Base-by-base conservation (phyloP, 2,329 filamentous ascomycete species). In the Fusarium kyushuense region DNA sequence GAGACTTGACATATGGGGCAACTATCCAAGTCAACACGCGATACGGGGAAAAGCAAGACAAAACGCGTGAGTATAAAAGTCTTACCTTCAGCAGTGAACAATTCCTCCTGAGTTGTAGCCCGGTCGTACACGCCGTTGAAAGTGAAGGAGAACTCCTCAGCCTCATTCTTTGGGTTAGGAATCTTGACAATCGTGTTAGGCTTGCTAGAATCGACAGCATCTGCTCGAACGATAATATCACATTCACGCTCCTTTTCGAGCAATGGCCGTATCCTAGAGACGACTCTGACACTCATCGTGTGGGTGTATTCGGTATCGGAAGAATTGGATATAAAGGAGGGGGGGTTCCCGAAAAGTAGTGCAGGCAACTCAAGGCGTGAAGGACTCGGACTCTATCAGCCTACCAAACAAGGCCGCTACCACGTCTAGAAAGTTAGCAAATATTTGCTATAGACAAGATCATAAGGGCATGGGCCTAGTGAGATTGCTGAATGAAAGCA, bases 111-210 rank as follows among this genome's bases (percentile, higher is more conserved):
- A 11, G 92, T 89, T 17, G 92, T 90, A 35, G 86, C 79, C 73
- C 90, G 88, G 75, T 93, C 93, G 79, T 97, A 98, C 56, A 98
- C 95, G 71, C 92, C 88, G 83, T 96, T 96, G 85, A 98, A 98
- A 53, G 94, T 89, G 78, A 98, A 99, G 54, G 92, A 94, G 80
- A 94, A 98, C 75, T 94, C 92, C 80, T 98, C 95, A 23, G 87
- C 84, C 69, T 93, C 92, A 75, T 97, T 97, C 83, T 96, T 97
- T 0, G 95, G 94, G 76, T 94, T 97, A 5, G 95, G 95, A 74
- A 98, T 96, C 78, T 92, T 91, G 75, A 98, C 89, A 30, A 96
- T 82, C 27, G 85, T 90, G 65, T 86, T 88, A 21, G 89, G 84
- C 69, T 84, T 86, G 70, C 86, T 86, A 46, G 87, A 81, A 52